Base-by-base conservation (phyloP, 345 rosid genomes). In the Aethionema arabicum region DNA sequence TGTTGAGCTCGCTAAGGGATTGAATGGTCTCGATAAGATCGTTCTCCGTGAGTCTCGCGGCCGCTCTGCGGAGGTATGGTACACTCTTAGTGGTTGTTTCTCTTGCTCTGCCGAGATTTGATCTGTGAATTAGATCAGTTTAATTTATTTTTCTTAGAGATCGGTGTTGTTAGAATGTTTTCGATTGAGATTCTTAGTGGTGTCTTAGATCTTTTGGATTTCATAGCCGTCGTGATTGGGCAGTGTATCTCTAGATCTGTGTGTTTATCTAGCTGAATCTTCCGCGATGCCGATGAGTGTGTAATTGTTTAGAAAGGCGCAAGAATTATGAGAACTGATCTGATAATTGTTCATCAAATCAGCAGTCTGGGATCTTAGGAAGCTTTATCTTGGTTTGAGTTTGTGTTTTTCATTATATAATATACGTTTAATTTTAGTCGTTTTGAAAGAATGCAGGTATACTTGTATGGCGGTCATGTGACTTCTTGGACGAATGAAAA, bases 401-500 rank as follows among this genome's bases (percentile, higher is more conserved):
- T 11, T 48, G 29, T 55, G 13, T 65, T 51, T 37, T 57, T 55
- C 27, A 11, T 27, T 0, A 16, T 58, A 42, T 48, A 0, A 61
- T 11, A 36, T 46, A 1, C 27, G 27, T 39, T 16, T 29, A 48
- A 35, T 69, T 29, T 31, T 48, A 27, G 39, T 39, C 33, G 4
- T 35, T 3, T 60, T 15, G 12, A 52, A 35, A 44, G 61, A 65
- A 66, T 68, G 44, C 77, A 92, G 95, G 81, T 92, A n/a, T 92
- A 85, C 65, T 60, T 89, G 78, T 83, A 87, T 56, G 97, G 97
- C 11, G 96, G 77, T 51, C 97, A 89, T 10, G 91, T 92, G 56
- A 92, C 96, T 47, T 89, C 98, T 69, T 92, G 98, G 98, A 89
- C 80, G 83, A 85, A 92, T 79, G 88, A 82, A 59, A 82, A 82